A percentile compares a stretch with the other conserved stretches of the same genome.
Conservation (phyloP, 768 basidiomycete species). For the Strobilomyces echinocephalus region DNA sequence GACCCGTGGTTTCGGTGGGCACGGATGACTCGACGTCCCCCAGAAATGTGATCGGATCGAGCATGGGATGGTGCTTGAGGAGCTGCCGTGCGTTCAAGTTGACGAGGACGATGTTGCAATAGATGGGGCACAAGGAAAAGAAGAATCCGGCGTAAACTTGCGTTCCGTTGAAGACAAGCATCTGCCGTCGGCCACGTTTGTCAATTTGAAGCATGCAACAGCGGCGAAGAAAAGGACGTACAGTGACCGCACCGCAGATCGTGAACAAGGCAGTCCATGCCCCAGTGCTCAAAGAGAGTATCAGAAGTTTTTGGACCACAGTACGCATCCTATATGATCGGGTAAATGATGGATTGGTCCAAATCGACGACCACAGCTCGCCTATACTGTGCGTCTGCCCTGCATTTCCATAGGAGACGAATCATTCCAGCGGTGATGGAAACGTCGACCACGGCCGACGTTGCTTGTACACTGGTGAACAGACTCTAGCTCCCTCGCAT, state of each 20-base stretch:
- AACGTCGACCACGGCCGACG: constrained; percentile 10
- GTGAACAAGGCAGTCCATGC: constrained; percentile 13
- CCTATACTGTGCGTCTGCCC: constrained; percentile 14
- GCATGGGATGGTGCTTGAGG: constrained; percentile 3
- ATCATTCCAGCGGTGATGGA: constrained; percentile 13
- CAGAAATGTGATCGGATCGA: constrained; percentile 3
- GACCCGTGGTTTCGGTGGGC: background rate
- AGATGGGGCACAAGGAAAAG: constrained; percentile 8
- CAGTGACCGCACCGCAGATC: constrained; percentile 11
- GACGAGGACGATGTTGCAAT: constrained; percentile 27
- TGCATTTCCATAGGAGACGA: constrained; percentile 11
- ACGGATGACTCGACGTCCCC: background rate
- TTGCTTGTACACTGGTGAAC: constrained; percentile 6
- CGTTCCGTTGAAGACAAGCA: background rate
- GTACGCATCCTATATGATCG: constrained; percentile 12
- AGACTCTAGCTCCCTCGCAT: constrained; percentile 4
- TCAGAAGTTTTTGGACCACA: constrained; percentile 8
- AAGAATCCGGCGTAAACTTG: constrained; percentile 3
- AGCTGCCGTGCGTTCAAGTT: constrained; percentile 29
- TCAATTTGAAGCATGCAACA: too few relatives aligned
- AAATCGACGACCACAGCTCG: background rate
- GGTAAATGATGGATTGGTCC: background rate
- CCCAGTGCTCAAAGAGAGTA: constrained; percentile 11
- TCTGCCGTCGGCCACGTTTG: background rate
- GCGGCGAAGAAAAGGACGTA: constrained; percentile 1